These are phyloP conservation scores for Colletotrichum sidae DNA, from an alignment of 2,329 filamentous ascomycete genomes.

Conservation along the genomic window DNA sequence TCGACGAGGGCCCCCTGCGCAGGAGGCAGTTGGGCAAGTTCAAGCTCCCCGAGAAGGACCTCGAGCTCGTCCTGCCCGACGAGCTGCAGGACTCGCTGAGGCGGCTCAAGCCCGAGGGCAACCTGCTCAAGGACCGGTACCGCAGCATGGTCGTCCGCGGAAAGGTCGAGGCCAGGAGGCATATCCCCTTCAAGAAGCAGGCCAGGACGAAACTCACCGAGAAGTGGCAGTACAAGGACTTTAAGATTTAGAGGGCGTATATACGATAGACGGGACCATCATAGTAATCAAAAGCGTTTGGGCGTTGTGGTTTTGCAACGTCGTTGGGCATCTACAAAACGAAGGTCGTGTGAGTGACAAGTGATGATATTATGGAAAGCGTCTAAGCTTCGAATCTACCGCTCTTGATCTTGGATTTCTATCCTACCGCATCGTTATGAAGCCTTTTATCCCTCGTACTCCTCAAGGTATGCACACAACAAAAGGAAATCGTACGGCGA, in stretches of 20 bases:
- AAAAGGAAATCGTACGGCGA: slow-evolving; percentile 9
- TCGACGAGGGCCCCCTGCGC: slow-evolving; percentile 73
- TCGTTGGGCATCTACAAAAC: too few relatives aligned
- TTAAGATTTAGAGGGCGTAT: slow-evolving; percentile 51
- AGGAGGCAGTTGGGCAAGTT: slow-evolving; percentile 79
- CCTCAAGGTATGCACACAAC: slow-evolving; percentile 26
- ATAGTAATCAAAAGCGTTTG: slow-evolving; percentile 30
- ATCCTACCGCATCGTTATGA: not conserved
- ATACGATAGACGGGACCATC: slow-evolving; percentile 1
- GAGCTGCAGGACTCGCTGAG: slow-evolving; percentile 85
- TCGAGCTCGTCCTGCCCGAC: slow-evolving; percentile 85
- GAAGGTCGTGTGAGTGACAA: too few relatives aligned
- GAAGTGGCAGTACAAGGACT: slow-evolving; percentile 99
- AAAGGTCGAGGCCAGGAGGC: slow-evolving; percentile 86
- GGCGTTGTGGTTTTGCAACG: not conserved
- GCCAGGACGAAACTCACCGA: slow-evolving; percentile 84
- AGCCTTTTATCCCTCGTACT: slow-evolving; percentile 18
- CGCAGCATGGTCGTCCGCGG: slow-evolving; percentile 88
- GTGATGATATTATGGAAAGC: too few relatives aligned
- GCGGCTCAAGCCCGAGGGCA: slow-evolving; percentile 93
- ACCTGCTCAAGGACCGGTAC: slow-evolving; percentile 91
- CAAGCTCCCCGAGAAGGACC: slow-evolving; percentile 79
- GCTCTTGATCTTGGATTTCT: not conserved
- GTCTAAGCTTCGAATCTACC: too few relatives aligned
- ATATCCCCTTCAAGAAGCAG: slow-evolving; percentile 85